Evolutionary conservation across 2,329 filamentous ascomycete genomes (phyloP), one percentile per base, ranked within the genome.

Genomic region (Epichloe brachyelytri): DNA sequence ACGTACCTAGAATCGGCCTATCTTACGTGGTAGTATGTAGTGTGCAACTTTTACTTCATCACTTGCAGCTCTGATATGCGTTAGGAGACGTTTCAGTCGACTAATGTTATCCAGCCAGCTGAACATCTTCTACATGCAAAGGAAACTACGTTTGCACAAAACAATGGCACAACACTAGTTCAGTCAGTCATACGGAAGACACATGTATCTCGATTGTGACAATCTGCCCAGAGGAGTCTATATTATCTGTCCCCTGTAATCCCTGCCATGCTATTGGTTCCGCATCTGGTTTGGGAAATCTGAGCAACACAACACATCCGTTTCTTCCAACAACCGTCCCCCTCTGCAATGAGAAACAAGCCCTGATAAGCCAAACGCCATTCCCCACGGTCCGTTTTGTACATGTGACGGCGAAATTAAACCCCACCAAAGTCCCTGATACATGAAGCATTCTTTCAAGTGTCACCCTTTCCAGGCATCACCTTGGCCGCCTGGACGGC

Each of bases 401-500:
- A 20, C 30, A 26, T 43, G 22, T 15, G 10, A 48, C 15, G 3
- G 37, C 36, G 3, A 15, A 30, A 20, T 19, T 7, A 43, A 22
- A n/a, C 12, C 14, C 22, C 15, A 30, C n/a, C 38, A 19, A 36
- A 36, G 7, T 34, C 12, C 17, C 36, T 8, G 4, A 5, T 39
- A 33, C 5, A 30, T 41, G 14, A 43, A 43, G 3, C 38, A 43
- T 43, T n/a, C 15, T 45, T 26, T 50, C 36, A 58, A 6, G 51
- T 14, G n/a, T 79, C 76, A 46, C 74, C 72, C 65, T 79, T 79
- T 22, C 79, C 77, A 4, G 79, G 74, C 68, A 79, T 83, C 44
- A 84, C 89, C 73, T 97, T 97, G 45, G 89, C 88, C 2, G 90
- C 91, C 69, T 95, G 89, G 15, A 98, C 85, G 22, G 93, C 91